phyloP scores from a whole-genome alignment of 257 asterid genomes.

The Prunella vulgaris region DNA sequence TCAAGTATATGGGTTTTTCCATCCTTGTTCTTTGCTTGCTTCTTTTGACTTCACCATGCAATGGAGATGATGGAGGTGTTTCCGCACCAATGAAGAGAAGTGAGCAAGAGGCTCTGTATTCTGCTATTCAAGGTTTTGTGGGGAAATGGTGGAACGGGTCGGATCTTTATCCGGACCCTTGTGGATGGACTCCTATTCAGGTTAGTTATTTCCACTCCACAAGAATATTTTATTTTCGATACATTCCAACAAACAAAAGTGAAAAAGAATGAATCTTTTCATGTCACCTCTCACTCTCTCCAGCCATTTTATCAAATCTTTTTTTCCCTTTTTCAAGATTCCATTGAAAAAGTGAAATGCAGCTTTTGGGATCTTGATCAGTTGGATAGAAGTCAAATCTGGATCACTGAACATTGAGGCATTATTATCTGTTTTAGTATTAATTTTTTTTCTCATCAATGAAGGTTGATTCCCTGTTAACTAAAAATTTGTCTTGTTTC shows the following conservation, averaged over 20 bases:
- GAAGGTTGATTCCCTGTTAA: constrained; percentile 12
- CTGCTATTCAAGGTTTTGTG: constrained; percentile 85
- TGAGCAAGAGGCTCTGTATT: constrained; percentile 69
- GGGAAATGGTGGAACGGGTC: constrained; percentile 99
- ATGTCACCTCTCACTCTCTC: neutral
- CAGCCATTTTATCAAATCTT: neutral
- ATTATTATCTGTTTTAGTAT: neutral
- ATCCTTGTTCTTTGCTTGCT: constrained; percentile 29
- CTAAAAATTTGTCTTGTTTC: constrained; percentile 24
- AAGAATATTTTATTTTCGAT: neutral
- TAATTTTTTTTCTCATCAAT: neutral
- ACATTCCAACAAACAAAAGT: neutral
- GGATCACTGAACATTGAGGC: constrained; percentile 13
- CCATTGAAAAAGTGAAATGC: constrained; percentile 17
- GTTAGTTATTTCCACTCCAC: constrained; percentile 25
- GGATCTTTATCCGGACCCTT: constrained; percentile 98
- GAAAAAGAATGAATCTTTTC: neutral
- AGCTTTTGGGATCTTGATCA: constrained; percentile 16
- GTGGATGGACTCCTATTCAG: constrained; percentile 99
- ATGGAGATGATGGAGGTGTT: constrained; percentile 40
- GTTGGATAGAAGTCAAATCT: constrained; percentile 21
- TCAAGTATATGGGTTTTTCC: constrained; percentile 21
- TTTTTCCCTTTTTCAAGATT: constrained; percentile 18
- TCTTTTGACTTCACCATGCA: constrained; percentile 34
- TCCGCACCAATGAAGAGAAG: constrained; percentile 63